These are phyloP conservation scores for Aspergillus hancockii DNA, from an alignment of 495 filamentous ascomycete species.

Conservation along the genomic window DNA sequence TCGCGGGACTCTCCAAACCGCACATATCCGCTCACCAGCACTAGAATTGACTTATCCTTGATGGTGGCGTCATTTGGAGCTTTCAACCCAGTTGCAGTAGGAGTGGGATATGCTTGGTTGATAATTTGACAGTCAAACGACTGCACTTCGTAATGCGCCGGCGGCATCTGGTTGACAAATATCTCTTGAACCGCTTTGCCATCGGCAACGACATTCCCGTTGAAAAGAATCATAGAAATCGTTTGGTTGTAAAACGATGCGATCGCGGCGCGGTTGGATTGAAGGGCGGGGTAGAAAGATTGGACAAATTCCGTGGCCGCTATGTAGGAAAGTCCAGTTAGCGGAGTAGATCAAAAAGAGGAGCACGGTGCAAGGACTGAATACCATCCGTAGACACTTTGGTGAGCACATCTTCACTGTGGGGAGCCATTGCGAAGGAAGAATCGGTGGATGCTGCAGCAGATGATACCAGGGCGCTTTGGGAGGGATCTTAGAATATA, in stretches of 20 bases:
- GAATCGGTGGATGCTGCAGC: not conserved
- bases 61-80: conserved; percentile 33
- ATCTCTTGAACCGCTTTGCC: conserved; percentile 59
- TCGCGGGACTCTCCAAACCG: conserved; percentile 58
- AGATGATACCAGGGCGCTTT: not conserved
- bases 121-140: conserved; percentile 73
- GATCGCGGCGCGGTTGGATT: conserved; percentile 53
- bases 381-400: conserved; percentile 55
- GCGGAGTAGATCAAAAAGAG: conserved; percentile 2
- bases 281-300: conserved; percentile 55
- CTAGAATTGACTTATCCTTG: conserved; percentile 67
- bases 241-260: conserved; percentile 58
- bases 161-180: conserved; percentile 63
- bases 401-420: conserved; percentile 42
- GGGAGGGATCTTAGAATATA: not conserved
- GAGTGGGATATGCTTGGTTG: conserved; percentile 60
- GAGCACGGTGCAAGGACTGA: not conserved
- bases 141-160: conserved; percentile 62
- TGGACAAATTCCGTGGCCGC: conserved; percentile 55
- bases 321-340: conserved; percentile 20
- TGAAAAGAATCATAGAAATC: conserved; percentile 61
- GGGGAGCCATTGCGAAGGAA: conserved; percentile 31
- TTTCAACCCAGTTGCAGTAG: conserved; percentile 39
- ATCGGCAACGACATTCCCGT: conserved; percentile 60
- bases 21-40: conserved; percentile 68